Base-by-base conservation (phyloP, 2,329 filamentous ascomycete genomes). In the Aspergillus versicolor region DNA sequence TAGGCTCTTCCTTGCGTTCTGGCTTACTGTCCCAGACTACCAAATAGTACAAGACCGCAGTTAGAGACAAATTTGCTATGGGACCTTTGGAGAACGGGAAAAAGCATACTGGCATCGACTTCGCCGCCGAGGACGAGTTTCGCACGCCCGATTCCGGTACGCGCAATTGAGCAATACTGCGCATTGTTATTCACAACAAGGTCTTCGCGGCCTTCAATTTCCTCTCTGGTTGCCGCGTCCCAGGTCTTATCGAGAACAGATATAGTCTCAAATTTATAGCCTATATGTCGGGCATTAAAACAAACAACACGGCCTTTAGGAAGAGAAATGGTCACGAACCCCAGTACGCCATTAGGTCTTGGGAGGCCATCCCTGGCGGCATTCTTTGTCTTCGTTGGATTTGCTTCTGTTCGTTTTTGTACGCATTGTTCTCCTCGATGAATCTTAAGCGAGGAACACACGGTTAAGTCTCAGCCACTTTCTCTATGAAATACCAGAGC, bases 251-350 rank as follows among this genome's bases (percentile, higher is more conserved):
- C 87, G 4, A 97, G 77, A 2, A 94, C 87, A 6, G 88, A 86
- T 2, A 99, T 75, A 0, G 91, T 89, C 74, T 99, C 94, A 67
- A 99, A 99, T 72, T 99, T 99, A 79, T 99, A 99, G 37, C 93
- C 91, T 93, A 62, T 37, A 30, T 21, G 12, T 13, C 9, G 42
- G 17, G 15, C 21, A 21, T 41, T 55, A n/a, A 17, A 13, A 43
- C 15, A 13, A 38, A 24, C 21, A 13, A 13, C 17, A 11, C 17
- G 47, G 30, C 4, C 15, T 5, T 11, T 30, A 24, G 24, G 42
- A 51, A 38, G 9, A 27, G 30, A 52, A 17, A 30, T 24, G 22
- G 13, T 38, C 56, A 67, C 60, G 17, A 75, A 92, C 90, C 93
- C 93, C 93, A 97, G 70, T 88, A 99, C 49, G 88, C 86, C 92